Evolutionary conservation across 768 basidiomycete genomes (phyloP).

Genomic region (Butyriboletus loyo): DNA sequence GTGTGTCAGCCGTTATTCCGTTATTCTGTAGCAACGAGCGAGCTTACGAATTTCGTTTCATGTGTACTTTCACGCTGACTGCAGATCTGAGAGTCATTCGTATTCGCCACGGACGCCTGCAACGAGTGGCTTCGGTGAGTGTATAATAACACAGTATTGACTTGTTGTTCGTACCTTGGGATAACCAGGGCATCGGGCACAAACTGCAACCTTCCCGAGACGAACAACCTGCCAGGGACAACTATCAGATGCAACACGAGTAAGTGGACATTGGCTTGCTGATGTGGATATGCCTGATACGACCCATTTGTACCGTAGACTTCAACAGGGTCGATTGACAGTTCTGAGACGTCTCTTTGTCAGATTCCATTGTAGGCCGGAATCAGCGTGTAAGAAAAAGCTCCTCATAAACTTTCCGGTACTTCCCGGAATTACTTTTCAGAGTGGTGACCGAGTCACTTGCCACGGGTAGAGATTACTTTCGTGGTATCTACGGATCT

Average conservation of each 20-base stretch:
- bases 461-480: not conserved
- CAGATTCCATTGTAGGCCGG: not conserved
- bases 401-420: not conserved
- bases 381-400: not conserved
- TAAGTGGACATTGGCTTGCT: not conserved
- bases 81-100: conserved; percentile 1
- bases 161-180: not conserved
- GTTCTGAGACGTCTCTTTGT: too few species aligned
- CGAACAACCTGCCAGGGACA: not conserved
- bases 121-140: not conserved
- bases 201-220: not conserved
- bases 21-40: too few species aligned
- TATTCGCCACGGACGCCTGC: not conserved
- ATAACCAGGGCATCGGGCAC: conserved; percentile 2
- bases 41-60: too few species aligned
- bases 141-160: too few species aligned
- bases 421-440: not conserved
- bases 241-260: not conserved
- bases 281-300: too few species aligned
- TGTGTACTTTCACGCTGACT: too few species aligned
- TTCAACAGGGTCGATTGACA: too few species aligned
- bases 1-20: too few species aligned
- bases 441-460: too few species aligned
- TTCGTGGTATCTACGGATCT: not conserved
- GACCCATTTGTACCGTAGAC: not conserved